phyloP scores from a whole-genome alignment of 1,284 basidiomycete genomes.

The Wolfiporia cocos region DNA sequence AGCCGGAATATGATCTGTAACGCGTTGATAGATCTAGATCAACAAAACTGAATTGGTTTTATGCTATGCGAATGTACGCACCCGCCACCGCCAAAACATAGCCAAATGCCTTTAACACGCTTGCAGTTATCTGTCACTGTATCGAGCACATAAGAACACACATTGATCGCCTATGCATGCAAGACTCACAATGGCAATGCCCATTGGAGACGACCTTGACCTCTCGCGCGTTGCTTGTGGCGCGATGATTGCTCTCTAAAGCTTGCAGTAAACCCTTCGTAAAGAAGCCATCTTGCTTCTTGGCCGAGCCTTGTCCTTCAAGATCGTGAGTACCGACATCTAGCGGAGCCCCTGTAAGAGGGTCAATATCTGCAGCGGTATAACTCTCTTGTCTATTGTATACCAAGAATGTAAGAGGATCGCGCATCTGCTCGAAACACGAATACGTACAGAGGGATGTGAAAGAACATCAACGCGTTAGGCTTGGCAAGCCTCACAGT shows the following conservation, averaged over 20 bases:
- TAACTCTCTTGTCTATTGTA: conserved; percentile 48
- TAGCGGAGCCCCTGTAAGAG: conserved; percentile 47
- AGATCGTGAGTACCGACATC: conserved; percentile 61
- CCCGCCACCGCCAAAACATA: conserved; percentile 93
- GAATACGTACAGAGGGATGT: conserved; percentile 82
- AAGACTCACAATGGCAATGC: conserved; percentile 66
- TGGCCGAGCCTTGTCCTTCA: conserved; percentile 60
- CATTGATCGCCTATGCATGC: background rate
- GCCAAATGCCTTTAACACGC: conserved; percentile 81
- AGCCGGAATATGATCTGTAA: conserved; percentile 76
- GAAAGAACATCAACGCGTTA: conserved; percentile 93
- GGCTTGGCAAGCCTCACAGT: conserved; percentile 72
- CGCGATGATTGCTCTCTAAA: conserved; percentile 56
- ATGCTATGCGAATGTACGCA: conserved; percentile 27
- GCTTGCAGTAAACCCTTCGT: conserved; percentile 68
- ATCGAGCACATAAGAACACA: background rate
- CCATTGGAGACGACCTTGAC: conserved; percentile 85
- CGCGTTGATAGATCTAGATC: conserved; percentile 4
- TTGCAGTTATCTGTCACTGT: conserved; percentile 85
- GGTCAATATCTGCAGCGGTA: conserved; percentile 49
- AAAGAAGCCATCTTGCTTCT: conserved; percentile 76
- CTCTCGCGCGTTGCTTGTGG: conserved; percentile 47
- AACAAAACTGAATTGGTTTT: background rate
- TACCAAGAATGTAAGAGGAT: conserved; percentile 89
- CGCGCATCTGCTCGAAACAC: conserved; percentile 91